A percentile compares a stretch with the other conserved stretches of the same genome.
phyloP scores from a whole-genome alignment of 2,329 filamentous ascomycete genomes.

The Talaromyces sp. region DNA sequence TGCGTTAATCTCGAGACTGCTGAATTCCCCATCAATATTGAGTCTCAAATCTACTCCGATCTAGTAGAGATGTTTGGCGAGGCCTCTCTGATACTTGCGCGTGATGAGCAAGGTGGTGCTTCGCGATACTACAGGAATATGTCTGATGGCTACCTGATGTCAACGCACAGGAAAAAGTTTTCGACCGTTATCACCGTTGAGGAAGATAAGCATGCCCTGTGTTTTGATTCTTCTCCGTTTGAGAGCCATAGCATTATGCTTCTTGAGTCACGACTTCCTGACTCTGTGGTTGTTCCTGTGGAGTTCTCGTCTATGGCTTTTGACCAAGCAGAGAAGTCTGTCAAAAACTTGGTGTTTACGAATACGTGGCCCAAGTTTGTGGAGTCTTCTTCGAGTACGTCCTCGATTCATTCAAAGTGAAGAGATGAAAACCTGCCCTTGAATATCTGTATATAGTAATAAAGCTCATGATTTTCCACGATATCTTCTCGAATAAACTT shows the following conservation, averaged over 20 bases:
- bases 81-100: conserved; percentile 31
- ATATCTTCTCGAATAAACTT: no score
- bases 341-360: conserved; percentile 65
- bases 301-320: conserved; percentile 57
- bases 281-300: conserved; percentile 11
- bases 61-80: conserved; percentile 57
- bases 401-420: conserved; percentile 6
- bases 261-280: conserved; percentile 18
- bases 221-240: conserved; percentile 7
- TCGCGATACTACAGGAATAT: conserved; percentile 40
- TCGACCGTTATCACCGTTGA: conserved; percentile 1
- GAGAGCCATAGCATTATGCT: conserved; percentile 15
- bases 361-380: conserved; percentile 67
- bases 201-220: conserved; percentile 6
- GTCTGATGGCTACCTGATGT: conserved; percentile 36
- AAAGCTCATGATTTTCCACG: neutral
- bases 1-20: conserved; percentile 61
- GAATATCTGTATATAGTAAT: neutral
- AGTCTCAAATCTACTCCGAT: conserved; percentile 54
- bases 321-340: conserved; percentile 56
- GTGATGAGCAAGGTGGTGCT: neutral
- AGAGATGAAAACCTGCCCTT: neutral
- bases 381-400: conserved; percentile 5
- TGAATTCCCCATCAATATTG: conserved; percentile 66
- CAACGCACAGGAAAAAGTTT: conserved; percentile 32